These are phyloP conservation scores for Bruguiera sexangula DNA, from an alignment of 345 rosid species.

Conservation along the genomic window DNA sequence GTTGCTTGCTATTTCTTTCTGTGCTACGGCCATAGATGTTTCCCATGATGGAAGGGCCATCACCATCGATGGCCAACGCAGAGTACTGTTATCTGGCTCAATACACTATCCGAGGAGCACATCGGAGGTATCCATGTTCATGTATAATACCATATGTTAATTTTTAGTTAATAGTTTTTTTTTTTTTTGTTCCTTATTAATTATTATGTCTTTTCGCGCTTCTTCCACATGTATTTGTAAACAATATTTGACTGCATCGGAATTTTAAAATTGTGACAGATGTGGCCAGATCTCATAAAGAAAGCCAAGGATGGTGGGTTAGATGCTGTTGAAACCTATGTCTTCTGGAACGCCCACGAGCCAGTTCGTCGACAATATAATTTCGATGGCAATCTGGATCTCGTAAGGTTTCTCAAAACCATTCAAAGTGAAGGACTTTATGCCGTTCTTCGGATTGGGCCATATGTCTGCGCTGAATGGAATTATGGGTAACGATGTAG, in stretches of 20 bases:
- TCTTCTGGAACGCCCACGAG: constrained; percentile 72
- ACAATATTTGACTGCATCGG: background rate
- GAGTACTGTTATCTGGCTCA: background rate
- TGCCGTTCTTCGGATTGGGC: constrained; percentile 63
- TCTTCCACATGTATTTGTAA: too few species aligned
- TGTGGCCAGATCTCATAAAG: constrained; percentile 62
- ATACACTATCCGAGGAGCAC: constrained; percentile 17
- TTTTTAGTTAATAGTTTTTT: background rate
- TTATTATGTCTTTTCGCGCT: background rate
- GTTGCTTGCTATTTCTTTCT: too few species aligned
- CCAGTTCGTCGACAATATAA: constrained; percentile 40
- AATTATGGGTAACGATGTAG: constrained; percentile 41
- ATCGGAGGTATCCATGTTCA: background rate
- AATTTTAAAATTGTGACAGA: constrained; percentile 21
- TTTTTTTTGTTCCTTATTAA: background rate
- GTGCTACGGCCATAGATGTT: background rate
- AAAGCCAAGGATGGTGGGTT: constrained; percentile 61
- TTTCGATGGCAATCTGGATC: constrained; percentile 44
- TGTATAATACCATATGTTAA: background rate
- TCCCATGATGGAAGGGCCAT: constrained; percentile 5
- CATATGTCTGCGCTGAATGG: constrained; percentile 75
- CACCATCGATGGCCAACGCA: constrained; percentile 5
- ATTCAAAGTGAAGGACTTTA: constrained; percentile 46
- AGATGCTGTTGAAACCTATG: constrained; percentile 63
- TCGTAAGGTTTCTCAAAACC: constrained; percentile 52